Percentiles rank a stretch among this genome's conserved stretches.
Conservation (phyloP, 2,329 filamentous ascomycete species). For the Colletotrichum liaoningense region DNA sequence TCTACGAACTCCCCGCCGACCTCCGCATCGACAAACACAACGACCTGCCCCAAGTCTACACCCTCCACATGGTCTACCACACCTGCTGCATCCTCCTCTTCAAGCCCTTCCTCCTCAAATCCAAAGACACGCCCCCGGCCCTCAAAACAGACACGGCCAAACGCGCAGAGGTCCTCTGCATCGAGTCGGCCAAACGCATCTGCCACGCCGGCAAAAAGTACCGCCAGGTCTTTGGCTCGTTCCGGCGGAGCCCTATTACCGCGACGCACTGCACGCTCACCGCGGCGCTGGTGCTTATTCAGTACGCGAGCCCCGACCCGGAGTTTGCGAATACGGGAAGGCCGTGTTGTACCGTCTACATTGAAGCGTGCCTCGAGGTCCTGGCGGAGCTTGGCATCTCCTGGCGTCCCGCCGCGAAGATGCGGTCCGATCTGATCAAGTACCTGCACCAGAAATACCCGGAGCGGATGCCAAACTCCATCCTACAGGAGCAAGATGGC, state of each 20-base stretch:
- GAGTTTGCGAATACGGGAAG: constrained; percentile 22
- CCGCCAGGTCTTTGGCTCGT: constrained; percentile 46
- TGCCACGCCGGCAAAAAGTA: constrained; percentile 45
- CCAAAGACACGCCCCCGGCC: background rate
- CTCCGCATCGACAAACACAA: constrained; percentile 42
- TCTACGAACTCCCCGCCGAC: constrained; percentile 46
- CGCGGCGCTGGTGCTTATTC: constrained; percentile 42
- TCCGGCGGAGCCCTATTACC: constrained; percentile 47
- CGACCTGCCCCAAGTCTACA: constrained; percentile 44
- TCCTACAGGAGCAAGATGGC: constrained; percentile 1
- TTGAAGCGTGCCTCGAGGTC: constrained; percentile 28
- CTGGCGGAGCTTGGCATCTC: constrained; percentile 23
- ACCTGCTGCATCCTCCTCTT: constrained; percentile 46
- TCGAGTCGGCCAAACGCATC: constrained; percentile 41
- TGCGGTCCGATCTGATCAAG: constrained; percentile 25
- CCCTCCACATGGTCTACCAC: constrained; percentile 48
- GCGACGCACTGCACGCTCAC: constrained; percentile 49
- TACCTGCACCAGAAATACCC: constrained; percentile 31
- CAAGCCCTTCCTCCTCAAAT: constrained; percentile 40
- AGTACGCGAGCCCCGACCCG: constrained; percentile 29
- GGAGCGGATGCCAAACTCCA: constrained; percentile 27
- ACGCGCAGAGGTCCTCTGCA: constrained; percentile 33
- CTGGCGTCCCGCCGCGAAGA: constrained; percentile 25
- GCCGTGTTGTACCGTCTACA: constrained; percentile 31
- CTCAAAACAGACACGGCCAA: background rate